phyloP scores from a whole-genome alignment of 169 alveolate species.

The Plasmodium yoelii region DNA sequence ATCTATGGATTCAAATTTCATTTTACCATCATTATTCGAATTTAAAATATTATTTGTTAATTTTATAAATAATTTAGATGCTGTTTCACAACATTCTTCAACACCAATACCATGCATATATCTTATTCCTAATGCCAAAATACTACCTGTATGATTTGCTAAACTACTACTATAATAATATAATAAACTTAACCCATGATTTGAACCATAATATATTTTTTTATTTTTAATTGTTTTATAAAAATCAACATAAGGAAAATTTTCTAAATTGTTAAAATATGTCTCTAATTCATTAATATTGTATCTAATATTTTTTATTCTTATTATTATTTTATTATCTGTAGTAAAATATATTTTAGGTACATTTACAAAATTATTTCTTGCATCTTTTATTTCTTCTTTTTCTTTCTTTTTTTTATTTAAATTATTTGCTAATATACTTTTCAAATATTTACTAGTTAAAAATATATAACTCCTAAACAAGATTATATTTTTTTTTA shows the following conservation, averaged over 20 bases:
- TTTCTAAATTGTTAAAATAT: slow-evolving; percentile 25
- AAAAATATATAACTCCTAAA: slow-evolving; percentile 8
- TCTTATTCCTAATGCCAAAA: slow-evolving; percentile 42
- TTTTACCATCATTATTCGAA: slow-evolving; percentile 13
- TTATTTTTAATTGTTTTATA: neutral
- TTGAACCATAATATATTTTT: slow-evolving; percentile 5
- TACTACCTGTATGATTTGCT: slow-evolving; percentile 70
- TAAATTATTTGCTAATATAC: neutral
- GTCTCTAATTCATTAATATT: slow-evolving; percentile 40
- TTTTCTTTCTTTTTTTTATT: neutral
- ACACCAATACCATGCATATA: slow-evolving; percentile 71
- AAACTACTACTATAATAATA: slow-evolving; percentile 66
- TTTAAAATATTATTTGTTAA: slow-evolving; percentile 47
- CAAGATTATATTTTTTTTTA: slow-evolving; percentile 28
- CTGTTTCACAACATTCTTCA: slow-evolving; percentile 56
- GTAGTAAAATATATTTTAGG: slow-evolving; percentile 28
- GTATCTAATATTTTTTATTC: slow-evolving; percentile 52
- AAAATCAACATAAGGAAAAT: slow-evolving; percentile 34
- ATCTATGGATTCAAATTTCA: slow-evolving; percentile 45
- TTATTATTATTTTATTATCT: slow-evolving; percentile 18
- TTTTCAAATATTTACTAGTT: slow-evolving; percentile 9
- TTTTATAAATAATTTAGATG: slow-evolving; percentile 37
- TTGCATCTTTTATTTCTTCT: neutral
- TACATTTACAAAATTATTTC: slow-evolving; percentile 1
- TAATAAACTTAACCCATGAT: slow-evolving; percentile 49